phyloP scores from a whole-genome alignment of 257 asterid genomes.

The Ligustrum vulgare region DNA sequence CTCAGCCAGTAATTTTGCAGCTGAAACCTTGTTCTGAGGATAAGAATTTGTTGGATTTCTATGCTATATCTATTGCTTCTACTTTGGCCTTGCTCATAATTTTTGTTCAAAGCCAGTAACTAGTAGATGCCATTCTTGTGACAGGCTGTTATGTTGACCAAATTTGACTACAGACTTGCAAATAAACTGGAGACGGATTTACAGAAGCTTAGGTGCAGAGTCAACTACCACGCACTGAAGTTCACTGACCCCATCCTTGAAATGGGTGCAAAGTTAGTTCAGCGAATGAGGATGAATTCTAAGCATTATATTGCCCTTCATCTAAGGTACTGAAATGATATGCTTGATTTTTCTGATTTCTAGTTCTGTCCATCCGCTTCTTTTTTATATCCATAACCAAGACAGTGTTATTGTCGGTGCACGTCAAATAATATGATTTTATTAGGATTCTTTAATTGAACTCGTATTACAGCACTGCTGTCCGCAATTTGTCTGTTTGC shows the following conservation, averaged over 20 bases:
- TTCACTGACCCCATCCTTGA: slow-evolving; percentile 77
- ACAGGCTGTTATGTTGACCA: slow-evolving; percentile 92
- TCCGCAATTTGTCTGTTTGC: slow-evolving; percentile 16
- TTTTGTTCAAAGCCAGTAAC: slow-evolving; percentile 19
- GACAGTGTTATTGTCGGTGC: slow-evolving; percentile 11
- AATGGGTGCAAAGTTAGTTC: slow-evolving; percentile 81
- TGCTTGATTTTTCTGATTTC: slow-evolving; percentile 8
- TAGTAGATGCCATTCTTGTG: slow-evolving; percentile 26
- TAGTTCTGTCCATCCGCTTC: slow-evolving; percentile 2
- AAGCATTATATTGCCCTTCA: slow-evolving; percentile 91
- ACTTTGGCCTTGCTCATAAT: slow-evolving; percentile 2
- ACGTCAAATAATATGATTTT: background rate
- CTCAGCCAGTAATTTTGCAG: slow-evolving; percentile 12
- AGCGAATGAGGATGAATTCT: slow-evolving; percentile 75
- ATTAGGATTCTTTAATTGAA: slow-evolving; percentile 5
- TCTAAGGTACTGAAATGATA: slow-evolving; percentile 54
- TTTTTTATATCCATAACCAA: slow-evolving; percentile 8
- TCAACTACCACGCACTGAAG: slow-evolving; percentile 89
- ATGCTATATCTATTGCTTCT: slow-evolving; percentile 3
- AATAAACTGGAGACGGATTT: slow-evolving; percentile 72
- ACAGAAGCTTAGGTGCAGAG: slow-evolving; percentile 97
- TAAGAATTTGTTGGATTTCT: slow-evolving; percentile 13
- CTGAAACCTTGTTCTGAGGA: slow-evolving; percentile 1
- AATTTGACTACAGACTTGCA: slow-evolving; percentile 93
- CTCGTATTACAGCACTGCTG: slow-evolving; percentile 11